These are phyloP conservation scores for Juglanconis juglandina DNA, from an alignment of 2,329 filamentous ascomycete genomes.

Conservation along the genomic window DNA sequence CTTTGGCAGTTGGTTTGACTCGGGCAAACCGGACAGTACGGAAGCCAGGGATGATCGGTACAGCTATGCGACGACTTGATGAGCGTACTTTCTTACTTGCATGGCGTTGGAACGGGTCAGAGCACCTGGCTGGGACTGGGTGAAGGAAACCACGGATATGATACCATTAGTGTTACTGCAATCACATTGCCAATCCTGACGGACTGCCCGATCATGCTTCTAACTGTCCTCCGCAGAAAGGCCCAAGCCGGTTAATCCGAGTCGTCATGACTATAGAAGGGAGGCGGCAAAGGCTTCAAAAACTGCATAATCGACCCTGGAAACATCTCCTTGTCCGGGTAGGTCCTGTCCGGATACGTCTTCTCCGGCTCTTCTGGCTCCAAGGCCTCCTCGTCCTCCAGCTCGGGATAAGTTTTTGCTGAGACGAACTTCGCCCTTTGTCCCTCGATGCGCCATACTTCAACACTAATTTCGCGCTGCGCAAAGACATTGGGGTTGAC, in stretches of 20 bases:
- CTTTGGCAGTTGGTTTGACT: constrained; percentile 56
- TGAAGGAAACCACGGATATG: not conserved
- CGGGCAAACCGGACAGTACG: constrained; percentile 21
- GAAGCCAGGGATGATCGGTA: constrained; percentile 13
- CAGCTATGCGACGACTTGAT: not conserved
- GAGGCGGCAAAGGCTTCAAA: constrained; percentile 1
- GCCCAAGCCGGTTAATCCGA: not conserved
- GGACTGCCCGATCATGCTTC: not conserved
- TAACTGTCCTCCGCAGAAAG: not conserved
- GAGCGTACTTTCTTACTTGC: not conserved
- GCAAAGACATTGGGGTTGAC: constrained; percentile 10
- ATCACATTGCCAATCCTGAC: not conserved
- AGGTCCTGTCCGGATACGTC: not conserved
- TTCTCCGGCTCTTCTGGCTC: not conserved
- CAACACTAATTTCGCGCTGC: constrained; percentile 1
- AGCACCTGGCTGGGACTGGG: not conserved
- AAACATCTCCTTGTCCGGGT: constrained; percentile 17
- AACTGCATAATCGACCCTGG: constrained; percentile 19
- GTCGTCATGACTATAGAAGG: not conserved
- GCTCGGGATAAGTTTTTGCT: too few species aligned
- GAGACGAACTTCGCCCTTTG: not conserved
- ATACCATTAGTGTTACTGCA: constrained; percentile 6
- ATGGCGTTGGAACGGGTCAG: constrained; percentile 1
- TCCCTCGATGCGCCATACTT: constrained; percentile 15
- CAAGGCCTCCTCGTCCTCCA: not conserved